Percentiles rank a stretch among this genome's conserved stretches.
phyloP scores from a whole-genome alignment of 2,329 filamentous ascomycete genomes.

The Alternaria novae-zelandiae region DNA sequence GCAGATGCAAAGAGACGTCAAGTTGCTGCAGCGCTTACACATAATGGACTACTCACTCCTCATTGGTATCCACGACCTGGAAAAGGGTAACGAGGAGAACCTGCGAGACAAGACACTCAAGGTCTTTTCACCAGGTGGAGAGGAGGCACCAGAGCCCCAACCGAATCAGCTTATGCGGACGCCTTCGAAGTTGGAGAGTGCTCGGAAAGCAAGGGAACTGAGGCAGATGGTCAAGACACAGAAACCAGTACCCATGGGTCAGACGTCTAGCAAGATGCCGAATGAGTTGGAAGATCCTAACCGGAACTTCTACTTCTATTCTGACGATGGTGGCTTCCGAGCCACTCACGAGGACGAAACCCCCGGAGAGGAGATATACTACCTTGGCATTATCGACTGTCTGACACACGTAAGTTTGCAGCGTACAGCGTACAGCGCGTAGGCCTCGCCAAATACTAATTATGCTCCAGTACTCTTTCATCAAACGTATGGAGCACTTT shows the following conservation, averaged over 20 bases:
- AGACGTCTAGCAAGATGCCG: slow-evolving; percentile 84
- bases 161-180: slow-evolving; percentile 81
- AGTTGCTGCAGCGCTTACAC: slow-evolving; percentile 81
- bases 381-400: slow-evolving; percentile 97
- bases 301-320: slow-evolving; percentile 84
- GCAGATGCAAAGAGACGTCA: slow-evolving; percentile 87
- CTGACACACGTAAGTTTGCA: slow-evolving; percentile 80
- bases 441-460: slow-evolving; percentile 26
- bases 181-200: slow-evolving; percentile 90
- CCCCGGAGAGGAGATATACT: slow-evolving; percentile 92
- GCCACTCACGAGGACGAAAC: slow-evolving; percentile 90
- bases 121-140: slow-evolving; percentile 90
- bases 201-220: slow-evolving; percentile 87
- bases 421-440: not conserved
- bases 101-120: slow-evolving; percentile 86
- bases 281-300: slow-evolving; percentile 74
- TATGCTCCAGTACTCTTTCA: slow-evolving; percentile 77
- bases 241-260: slow-evolving; percentile 89
- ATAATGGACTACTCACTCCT: slow-evolving; percentile 99
- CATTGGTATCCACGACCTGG: slow-evolving; percentile 90
- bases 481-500: slow-evolving; percentile 96
- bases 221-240: slow-evolving; percentile 92
- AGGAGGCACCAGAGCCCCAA: slow-evolving; percentile 55
- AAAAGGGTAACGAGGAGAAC: slow-evolving; percentile 93
- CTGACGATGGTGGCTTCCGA: slow-evolving; percentile 89